These are phyloP conservation scores for Chenopodium album DNA, from an alignment of 148 eudicot species.

Conservation along the genomic window DNA sequence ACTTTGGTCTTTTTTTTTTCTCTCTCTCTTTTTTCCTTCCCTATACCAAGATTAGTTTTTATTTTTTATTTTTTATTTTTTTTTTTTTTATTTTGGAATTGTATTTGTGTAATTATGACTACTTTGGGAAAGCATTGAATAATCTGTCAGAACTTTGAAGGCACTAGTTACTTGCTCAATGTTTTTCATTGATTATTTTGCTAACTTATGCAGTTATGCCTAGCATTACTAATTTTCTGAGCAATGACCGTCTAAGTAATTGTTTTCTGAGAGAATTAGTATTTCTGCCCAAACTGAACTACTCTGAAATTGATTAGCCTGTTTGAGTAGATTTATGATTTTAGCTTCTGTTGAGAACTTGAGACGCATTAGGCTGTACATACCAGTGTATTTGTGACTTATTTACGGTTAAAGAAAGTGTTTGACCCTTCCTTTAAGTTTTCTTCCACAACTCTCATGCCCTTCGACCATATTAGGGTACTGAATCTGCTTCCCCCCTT, in stretches of 20 bases:
- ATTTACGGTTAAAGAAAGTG: background rate
- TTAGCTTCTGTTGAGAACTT: background rate
- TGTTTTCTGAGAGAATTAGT: background rate
- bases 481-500: background rate
- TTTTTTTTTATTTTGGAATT: background rate
- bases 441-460: background rate
- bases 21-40: too few species aligned
- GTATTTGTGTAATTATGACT: background rate
- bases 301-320: background rate
- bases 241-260: background rate
- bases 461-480: background rate
- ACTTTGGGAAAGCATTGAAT: background rate
- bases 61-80: too few species aligned
- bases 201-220: background rate
- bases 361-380: background rate
- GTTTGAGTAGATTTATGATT: background rate
- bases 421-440: background rate
- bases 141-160: background rate
- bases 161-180: background rate
- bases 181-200: background rate
- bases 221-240: background rate
- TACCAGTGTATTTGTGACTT: background rate
- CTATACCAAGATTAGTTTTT: too few species aligned
- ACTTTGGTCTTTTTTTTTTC: too few species aligned
- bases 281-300: background rate